Evolutionary conservation across 495 filamentous ascomycete species (phyloP).

Genomic region (Aspergillus cristatus): DNA sequence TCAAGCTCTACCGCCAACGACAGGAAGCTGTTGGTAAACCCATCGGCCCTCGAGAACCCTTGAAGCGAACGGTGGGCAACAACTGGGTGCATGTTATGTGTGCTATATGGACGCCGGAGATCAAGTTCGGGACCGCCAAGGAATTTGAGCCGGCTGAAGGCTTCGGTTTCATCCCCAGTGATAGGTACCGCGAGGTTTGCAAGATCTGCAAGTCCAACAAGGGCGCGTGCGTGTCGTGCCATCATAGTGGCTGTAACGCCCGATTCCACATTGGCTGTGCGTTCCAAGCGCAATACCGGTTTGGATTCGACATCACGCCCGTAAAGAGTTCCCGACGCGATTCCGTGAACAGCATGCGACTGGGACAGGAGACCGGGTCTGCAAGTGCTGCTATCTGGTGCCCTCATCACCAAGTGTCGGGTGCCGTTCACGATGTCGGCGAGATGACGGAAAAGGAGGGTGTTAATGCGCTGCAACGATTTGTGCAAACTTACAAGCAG

Average conservation of each 20-base stretch:
- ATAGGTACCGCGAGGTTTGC: slow-evolving; percentile 64
- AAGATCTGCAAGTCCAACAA: slow-evolving; percentile 63
- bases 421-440: slow-evolving; percentile 63
- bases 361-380: slow-evolving; percentile 67
- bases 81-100: slow-evolving; percentile 98
- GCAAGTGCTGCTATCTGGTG: slow-evolving; percentile 82
- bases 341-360: slow-evolving; percentile 57
- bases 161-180: slow-evolving; percentile 63
- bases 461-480: slow-evolving; percentile 74
- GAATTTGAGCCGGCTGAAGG: slow-evolving; percentile 79
- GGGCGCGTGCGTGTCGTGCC: slow-evolving; percentile 76
- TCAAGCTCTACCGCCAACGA: slow-evolving; percentile 67
- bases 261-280: slow-evolving; percentile 87
- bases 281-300: slow-evolving; percentile 65
- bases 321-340: slow-evolving; percentile 82
- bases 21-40: slow-evolving; percentile 78
- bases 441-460: slow-evolving; percentile 53
- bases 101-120: slow-evolving; percentile 82
- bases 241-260: slow-evolving; percentile 57
- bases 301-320: slow-evolving; percentile 86
- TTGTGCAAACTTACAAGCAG: slow-evolving; percentile 83
- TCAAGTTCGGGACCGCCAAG: slow-evolving; percentile 79
- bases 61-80: slow-evolving; percentile 88
- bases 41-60: slow-evolving; percentile 72
- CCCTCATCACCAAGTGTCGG: slow-evolving; percentile 69